Evolutionary conservation across 1,284 basidiomycete species (phyloP).

Genomic region (Cutaneotrichosporon arboriforme): DNA sequence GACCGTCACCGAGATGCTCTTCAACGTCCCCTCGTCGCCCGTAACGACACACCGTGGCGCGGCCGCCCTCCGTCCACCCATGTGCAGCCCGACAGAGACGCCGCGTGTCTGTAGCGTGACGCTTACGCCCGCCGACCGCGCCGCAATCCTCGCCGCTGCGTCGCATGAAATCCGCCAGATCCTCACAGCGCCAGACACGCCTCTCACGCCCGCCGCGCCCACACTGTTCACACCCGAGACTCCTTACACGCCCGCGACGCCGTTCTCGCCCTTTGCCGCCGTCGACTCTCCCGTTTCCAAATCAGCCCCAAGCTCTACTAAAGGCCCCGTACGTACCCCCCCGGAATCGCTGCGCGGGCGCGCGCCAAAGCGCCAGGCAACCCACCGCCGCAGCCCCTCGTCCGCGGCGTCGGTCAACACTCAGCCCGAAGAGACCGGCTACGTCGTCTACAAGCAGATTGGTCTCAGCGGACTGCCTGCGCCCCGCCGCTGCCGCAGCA

Average conservation of each 20-base stretch:
- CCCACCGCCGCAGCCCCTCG: neutral
- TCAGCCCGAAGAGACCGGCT: neutral
- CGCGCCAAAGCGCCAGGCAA: neutral
- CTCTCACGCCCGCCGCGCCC: neutral
- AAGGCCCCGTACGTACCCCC: neutral
- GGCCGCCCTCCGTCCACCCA: neutral
- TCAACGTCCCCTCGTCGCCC: neutral
- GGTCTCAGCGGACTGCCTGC: constrained; percentile 2
- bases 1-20: constrained; percentile 1
- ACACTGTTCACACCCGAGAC: too few relatives aligned
- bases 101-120: neutral
- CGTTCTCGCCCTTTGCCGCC: neutral
- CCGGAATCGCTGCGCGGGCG: neutral
- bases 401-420: neutral
- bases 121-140: neutral
- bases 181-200: neutral
- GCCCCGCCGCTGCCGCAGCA: constrained; percentile 1
- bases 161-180: neutral
- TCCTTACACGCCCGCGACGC: neutral
- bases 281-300: neutral
- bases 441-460: constrained; percentile 11
- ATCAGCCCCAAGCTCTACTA: too few relatives aligned
- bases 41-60: too few relatives aligned
- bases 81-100: neutral
- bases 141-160: neutral